Conservation (phyloP, 768 basidiomycete genomes). For the Suillus alpinus region DNA sequence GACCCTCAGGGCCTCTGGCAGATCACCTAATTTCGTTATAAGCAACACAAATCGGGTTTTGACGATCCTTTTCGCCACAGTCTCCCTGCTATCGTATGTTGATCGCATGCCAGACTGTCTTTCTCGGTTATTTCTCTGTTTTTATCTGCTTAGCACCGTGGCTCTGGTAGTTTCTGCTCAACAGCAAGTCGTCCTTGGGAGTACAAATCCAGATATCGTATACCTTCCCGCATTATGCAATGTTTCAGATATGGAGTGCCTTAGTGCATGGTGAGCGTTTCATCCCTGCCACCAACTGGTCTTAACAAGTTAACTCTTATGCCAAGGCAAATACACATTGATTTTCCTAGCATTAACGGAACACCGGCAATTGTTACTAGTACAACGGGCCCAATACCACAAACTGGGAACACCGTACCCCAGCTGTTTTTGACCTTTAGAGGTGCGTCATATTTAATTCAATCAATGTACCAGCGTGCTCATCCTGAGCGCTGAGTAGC, state of each 20-base stretch:
- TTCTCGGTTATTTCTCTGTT: slow-evolving; percentile 11
- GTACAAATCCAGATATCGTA: slow-evolving; percentile 23
- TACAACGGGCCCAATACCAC: slow-evolving; percentile 38
- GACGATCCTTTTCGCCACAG: neutral
- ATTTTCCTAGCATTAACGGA: slow-evolving; percentile 9
- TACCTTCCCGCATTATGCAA: slow-evolving; percentile 26
- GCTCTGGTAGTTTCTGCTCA: slow-evolving; percentile 13
- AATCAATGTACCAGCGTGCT: slow-evolving; percentile 6
- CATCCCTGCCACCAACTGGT: neutral
- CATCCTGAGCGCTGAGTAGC: slow-evolving; percentile 30
- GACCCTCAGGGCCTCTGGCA: neutral
- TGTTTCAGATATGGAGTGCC: slow-evolving; percentile 14
- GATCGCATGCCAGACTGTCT: slow-evolving; percentile 22
- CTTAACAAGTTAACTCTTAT: neutral
- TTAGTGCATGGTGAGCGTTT: slow-evolving; percentile 24
- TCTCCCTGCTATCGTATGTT: slow-evolving; percentile 3
- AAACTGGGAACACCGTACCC: slow-evolving; percentile 43
- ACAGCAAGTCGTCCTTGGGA: slow-evolving; percentile 21
- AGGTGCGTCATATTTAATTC: slow-evolving; percentile 32
- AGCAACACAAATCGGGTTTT: neutral
- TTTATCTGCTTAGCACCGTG: slow-evolving; percentile 9
- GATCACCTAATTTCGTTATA: neutral
- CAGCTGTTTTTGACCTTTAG: slow-evolving; percentile 57
- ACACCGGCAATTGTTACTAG: slow-evolving; percentile 30
- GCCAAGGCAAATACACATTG: slow-evolving; percentile 22